Evolutionary conservation across 805 yeast genomes (phyloP).

Genomic region (Candida suzukii): DNA sequence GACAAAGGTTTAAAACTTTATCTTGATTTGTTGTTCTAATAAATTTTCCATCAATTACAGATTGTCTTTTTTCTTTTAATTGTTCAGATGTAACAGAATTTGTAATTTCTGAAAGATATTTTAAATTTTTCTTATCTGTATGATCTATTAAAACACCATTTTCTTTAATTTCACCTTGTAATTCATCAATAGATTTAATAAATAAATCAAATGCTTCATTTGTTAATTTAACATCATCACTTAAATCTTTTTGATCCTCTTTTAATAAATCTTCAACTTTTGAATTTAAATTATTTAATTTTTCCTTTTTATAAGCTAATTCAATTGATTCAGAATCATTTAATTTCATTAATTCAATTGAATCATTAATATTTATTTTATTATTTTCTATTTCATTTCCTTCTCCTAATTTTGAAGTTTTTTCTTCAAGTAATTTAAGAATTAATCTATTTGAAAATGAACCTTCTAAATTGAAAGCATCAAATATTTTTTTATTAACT

Average conservation of each 20-base stretch:
- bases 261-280: conserved; percentile 2
- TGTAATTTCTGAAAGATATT: not conserved
- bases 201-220: conserved; percentile 24
- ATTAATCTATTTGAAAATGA: conserved; percentile 16
- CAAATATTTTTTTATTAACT: conserved; percentile 8
- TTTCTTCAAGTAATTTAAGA: conserved; percentile 6
- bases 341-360: not conserved
- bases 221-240: conserved; percentile 14
- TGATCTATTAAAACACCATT: conserved; percentile 13
- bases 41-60: conserved; percentile 21
- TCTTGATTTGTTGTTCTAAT: conserved; percentile 30
- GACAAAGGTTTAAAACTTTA: conserved; percentile 68
- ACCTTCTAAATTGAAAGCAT: conserved; percentile 15
- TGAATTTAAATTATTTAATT: not conserved
- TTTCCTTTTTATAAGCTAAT: not conserved
- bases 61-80: conserved; percentile 47
- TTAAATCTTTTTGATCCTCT: conserved; percentile 17
- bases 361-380: not conserved
- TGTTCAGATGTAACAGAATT: conserved; percentile 7
- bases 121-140: conserved; percentile 6
- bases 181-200: conserved; percentile 20
- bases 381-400: not conserved
- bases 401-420: not conserved
- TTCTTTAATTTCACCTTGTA: conserved; percentile 19
- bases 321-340: not conserved